phyloP scores from a whole-genome alignment of 1,284 basidiomycete genomes.

The Papiliotrema terrestris region DNA sequence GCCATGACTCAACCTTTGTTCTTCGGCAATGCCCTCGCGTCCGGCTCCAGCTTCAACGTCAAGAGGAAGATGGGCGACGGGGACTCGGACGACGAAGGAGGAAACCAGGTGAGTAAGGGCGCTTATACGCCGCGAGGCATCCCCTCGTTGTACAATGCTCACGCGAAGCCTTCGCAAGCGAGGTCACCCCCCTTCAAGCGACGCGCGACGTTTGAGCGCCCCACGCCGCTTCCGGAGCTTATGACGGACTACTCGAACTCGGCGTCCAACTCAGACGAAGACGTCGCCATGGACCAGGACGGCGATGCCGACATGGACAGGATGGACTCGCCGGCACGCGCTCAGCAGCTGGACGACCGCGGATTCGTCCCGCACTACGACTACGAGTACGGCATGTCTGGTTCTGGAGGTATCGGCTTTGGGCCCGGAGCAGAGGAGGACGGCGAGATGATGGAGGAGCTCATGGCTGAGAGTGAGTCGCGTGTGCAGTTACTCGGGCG shows the following conservation, averaged over 20 bases:
- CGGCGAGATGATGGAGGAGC: conserved; percentile 26
- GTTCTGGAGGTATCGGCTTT: conserved; percentile 43
- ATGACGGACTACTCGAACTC: conserved; percentile 37
- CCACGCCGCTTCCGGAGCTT: conserved; percentile 30
- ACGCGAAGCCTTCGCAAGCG: neutral
- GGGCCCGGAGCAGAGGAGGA: conserved; percentile 46
- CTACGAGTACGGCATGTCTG: conserved; percentile 16
- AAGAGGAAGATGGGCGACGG: conserved; percentile 35
- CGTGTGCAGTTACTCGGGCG: neutral
- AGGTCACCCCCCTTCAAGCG: conserved; percentile 23
- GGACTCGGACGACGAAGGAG: conserved; percentile 16
- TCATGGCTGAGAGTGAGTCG: conserved; percentile 11
- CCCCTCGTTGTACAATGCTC: too few species aligned
- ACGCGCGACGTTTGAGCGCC: conserved; percentile 10
- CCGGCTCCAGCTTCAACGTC: conserved; percentile 29
- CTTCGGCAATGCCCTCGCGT: conserved; percentile 16
- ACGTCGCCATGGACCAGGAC: conserved; percentile 38
- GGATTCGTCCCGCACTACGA: conserved; percentile 5
- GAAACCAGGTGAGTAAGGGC: conserved; percentile 23
- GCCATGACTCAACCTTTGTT: conserved; percentile 23
- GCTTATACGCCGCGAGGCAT: too few species aligned
- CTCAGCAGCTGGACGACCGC: neutral
- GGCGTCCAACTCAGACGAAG: conserved; percentile 27
- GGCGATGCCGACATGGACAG: conserved; percentile 13
- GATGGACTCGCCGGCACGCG: neutral